Base-by-base conservation (phyloP, 805 yeast genomes). In the Jamesozyma spencerorum region DNA sequence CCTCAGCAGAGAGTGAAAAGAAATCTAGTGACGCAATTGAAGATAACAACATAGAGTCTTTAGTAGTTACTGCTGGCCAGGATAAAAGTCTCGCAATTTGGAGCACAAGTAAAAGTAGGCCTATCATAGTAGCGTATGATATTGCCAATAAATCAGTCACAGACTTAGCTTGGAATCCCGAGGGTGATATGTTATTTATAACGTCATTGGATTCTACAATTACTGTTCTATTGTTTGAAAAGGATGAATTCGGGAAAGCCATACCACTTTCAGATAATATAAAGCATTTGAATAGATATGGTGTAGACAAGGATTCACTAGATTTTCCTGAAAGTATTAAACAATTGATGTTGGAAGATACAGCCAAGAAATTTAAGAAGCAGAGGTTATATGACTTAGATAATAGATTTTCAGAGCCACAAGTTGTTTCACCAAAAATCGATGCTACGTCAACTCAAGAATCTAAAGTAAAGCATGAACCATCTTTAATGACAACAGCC, bases 41-140 rank as follows among this genome's bases (percentile, higher is more conserved):
- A 17, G 44, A 36, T 24, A 28, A 13, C 24, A 33, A 41, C 11
- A 64, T 71, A 39, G 70, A 82, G 6, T 81, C 95, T 0, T 74
- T 90, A 0, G 68, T 90, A n/a, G 96, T 97, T 2, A 83, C 96
- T 22, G 96, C 90, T 12, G 97, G 97, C 10, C 97, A 90, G 62
- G 98, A 90, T 61, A 79, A 85, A 53, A 74, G 87, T 1, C 62
- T 92, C 30, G 94, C 87, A 0, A 68, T 90, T 5, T 90, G 98
- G 98, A 79, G 79, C 53, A 90, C 95, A 0, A 63, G 74, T 2
- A 71, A 70, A 39, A 74, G 87, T 4, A 70, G 85, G 37, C 97
- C 98, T 1, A 60, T 92, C 37, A 71, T 84, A 11, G 85, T 87
- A 6, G 85, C 88, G 1, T 75, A 75, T 31, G 94, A 88, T 47